These are phyloP conservation scores for Ophiostoma sp. DNA, from an alignment of 2,329 filamentous ascomycete species.

Conservation along the genomic window DNA sequence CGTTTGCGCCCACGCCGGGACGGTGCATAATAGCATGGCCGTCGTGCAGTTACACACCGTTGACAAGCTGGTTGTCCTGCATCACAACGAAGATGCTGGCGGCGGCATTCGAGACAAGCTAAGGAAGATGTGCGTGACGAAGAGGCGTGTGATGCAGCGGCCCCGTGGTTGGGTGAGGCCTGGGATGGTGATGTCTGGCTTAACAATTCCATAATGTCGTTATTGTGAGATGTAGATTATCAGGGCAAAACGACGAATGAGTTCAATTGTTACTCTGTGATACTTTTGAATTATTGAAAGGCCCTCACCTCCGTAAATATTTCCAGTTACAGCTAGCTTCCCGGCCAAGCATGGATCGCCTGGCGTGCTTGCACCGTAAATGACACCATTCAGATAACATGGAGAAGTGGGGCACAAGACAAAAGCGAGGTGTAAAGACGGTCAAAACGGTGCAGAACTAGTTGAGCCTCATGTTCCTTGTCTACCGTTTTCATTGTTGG, in stretches of 20 bases:
- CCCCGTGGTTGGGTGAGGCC: background rate
- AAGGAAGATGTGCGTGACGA: background rate
- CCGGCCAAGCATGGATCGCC: background rate
- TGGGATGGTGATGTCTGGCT: no score
- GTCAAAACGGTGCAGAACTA: no score
- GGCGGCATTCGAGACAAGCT: conserved; percentile 18
- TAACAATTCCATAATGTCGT: background rate
- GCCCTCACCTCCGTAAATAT: background rate
- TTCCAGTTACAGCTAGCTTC: background rate
- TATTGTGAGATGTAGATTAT: background rate
- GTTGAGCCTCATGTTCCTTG: no score
- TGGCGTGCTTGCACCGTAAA: conserved; percentile 8
- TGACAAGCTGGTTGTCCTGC: background rate
- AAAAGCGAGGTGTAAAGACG: no score
- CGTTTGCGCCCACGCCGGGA: background rate
- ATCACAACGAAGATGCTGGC: conserved; percentile 18
- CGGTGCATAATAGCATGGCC: conserved; percentile 1
- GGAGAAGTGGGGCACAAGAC: background rate
- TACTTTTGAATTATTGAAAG: no score
- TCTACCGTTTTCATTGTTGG: no score
- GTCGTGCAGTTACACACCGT: background rate
- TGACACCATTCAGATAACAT: conserved; percentile 9
- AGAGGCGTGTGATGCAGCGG: background rate
- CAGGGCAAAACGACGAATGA: background rate
- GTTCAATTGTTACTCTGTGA: no score